Conservation (phyloP, 176 grass and related monocot species). For the Aechmea fasciata region DNA sequence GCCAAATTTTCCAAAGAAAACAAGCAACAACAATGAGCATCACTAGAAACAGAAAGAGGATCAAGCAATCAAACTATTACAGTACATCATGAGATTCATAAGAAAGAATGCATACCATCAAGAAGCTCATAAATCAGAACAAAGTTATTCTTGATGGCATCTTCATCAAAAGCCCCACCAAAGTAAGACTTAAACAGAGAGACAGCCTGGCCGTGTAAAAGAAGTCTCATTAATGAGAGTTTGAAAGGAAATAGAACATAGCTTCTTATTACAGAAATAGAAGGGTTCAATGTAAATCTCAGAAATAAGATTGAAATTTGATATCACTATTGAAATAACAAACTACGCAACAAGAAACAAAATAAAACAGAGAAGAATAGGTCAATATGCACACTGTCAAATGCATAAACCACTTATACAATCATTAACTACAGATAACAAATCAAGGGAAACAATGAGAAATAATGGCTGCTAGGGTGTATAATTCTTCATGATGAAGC, state of each 20-base stretch:
- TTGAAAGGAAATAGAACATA: background rate
- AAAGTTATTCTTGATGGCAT: constrained; percentile 98
- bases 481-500: too few relatives aligned
- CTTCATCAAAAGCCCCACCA: constrained; percentile 92
- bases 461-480: too few relatives aligned
- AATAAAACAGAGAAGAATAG: too few relatives aligned
- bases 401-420: too few relatives aligned
- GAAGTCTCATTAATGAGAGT: constrained; percentile 9
- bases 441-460: too few relatives aligned
- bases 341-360: too few relatives aligned
- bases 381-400: too few relatives aligned
- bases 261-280: background rate
- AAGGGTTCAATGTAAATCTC: too few relatives aligned
- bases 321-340: too few relatives aligned
- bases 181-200: constrained; percentile 96
- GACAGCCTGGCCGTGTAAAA: constrained; percentile 64
- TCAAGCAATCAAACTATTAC: background rate
- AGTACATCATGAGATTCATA: background rate
- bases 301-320: too few relatives aligned
- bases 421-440: too few relatives aligned
- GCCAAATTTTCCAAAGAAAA: background rate
- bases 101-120: constrained; percentile 59
- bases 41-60: background rate
- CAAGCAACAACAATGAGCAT: background rate
- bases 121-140: constrained; percentile 99